These are phyloP conservation scores for Amaranthus hypochondriacus DNA, from an alignment of 148 eudicot genomes.

Conservation along the genomic window DNA sequence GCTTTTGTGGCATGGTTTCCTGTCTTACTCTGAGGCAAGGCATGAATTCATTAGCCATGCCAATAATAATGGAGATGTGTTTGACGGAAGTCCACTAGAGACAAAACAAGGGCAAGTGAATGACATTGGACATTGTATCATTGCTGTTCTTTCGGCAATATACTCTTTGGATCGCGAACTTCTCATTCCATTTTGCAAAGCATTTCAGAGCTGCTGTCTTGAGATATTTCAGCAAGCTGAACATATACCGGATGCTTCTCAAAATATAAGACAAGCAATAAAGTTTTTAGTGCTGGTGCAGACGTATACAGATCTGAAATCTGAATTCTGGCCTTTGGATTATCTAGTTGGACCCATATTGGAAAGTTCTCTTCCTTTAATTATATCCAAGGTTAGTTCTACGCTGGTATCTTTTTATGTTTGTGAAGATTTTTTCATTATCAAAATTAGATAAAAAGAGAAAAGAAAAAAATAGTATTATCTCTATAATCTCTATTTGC, in stretches of 20 bases:
- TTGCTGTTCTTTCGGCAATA: conserved; percentile 68
- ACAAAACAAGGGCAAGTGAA: conserved; percentile 43
- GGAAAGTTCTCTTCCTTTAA: conserved; percentile 50
- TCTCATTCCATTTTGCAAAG: conserved; percentile 47
- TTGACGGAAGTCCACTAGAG: conserved; percentile 31
- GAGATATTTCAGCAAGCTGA: conserved; percentile 49
- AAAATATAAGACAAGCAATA: conserved; percentile 31
- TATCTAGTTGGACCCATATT: conserved; percentile 68
- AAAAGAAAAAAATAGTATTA: neutral
- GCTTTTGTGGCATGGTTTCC: conserved; percentile 69
- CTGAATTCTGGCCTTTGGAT: conserved; percentile 75
- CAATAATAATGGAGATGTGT: conserved; percentile 23
- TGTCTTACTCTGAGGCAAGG: conserved; percentile 29
- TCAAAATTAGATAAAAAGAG: too few species aligned
- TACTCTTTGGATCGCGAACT: conserved; percentile 39
- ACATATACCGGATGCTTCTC: conserved; percentile 27
- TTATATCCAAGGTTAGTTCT: conserved; percentile 60
- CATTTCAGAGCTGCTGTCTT: conserved; percentile 59
- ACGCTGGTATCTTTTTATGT: neutral
- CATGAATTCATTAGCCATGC: conserved; percentile 27
- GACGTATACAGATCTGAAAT: conserved; percentile 47
- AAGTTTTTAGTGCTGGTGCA: conserved; percentile 50
- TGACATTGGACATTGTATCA: conserved; percentile 61
- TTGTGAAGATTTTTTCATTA: neutral
- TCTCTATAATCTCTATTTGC: neutral